phyloP scores from a whole-genome alignment of 1,139 yeast genomes.

The Yamadazyma trypodendri region DNA sequence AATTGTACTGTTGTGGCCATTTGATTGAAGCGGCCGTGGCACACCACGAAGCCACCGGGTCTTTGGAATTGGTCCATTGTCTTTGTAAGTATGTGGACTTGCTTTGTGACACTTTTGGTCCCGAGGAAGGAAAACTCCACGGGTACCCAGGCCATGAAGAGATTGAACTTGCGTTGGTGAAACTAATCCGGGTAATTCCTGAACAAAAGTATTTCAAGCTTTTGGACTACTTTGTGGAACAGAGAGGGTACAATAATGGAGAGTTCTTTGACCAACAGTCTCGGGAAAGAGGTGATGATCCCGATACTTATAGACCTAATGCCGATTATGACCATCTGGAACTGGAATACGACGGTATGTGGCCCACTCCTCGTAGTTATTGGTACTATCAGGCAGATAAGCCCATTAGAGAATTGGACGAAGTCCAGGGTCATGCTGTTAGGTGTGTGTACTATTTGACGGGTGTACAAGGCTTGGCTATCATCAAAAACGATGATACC shows the following conservation, averaged over 20 bases:
- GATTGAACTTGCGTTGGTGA: constrained; percentile 21
- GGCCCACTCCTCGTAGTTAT: constrained; percentile 18
- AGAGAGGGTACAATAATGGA: constrained; percentile 20
- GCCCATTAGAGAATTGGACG: constrained; percentile 13
- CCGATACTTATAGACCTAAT: constrained; percentile 12
- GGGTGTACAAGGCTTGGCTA: constrained; percentile 19
- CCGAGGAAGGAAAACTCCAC: constrained; percentile 15
- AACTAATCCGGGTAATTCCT: constrained; percentile 16
- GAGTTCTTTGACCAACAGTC: constrained; percentile 18
- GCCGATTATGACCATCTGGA: constrained; percentile 12
- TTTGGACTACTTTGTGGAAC: constrained; percentile 19
- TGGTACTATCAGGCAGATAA: constrained; percentile 21
- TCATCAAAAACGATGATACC: constrained; percentile 12
- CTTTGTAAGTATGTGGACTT: constrained; percentile 19
- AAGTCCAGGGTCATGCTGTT: constrained; percentile 20
- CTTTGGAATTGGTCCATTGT: constrained; percentile 15
- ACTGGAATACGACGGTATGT: constrained; percentile 8
- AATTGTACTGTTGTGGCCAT: constrained; percentile 24
- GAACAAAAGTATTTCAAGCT: constrained; percentile 15
- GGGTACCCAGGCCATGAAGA: constrained; percentile 27
- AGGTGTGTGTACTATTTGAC: constrained; percentile 17
- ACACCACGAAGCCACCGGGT: constrained; percentile 19
- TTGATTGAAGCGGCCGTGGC: constrained; percentile 22
- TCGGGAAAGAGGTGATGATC: constrained; percentile 16
- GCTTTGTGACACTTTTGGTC: constrained; percentile 17